Evolutionary conservation across 2,329 filamentous ascomycete species (phyloP).

Genomic region (Spiromastix sp.): DNA sequence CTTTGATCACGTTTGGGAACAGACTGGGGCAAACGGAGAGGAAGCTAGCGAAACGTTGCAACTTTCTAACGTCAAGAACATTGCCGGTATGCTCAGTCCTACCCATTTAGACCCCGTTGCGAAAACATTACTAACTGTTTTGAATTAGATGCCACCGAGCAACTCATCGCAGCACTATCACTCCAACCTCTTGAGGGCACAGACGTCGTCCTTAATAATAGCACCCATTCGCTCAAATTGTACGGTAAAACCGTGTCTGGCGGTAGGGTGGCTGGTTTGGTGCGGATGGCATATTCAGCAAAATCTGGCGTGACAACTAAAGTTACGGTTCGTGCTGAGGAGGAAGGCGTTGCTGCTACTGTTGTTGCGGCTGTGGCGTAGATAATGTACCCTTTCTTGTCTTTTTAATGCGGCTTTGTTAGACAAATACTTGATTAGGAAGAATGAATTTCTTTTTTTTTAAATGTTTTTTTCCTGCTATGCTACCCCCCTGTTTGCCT

Average conservation of each 20-base stretch:
- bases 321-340: constrained; percentile 83
- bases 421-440: no score
- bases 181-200: constrained; percentile 91
- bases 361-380: constrained; percentile 78
- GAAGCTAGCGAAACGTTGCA: constrained; percentile 87
- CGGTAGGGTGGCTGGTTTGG: constrained; percentile 73
- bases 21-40: constrained; percentile 78
- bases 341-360: constrained; percentile 77
- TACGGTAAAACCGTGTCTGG: constrained; percentile 91
- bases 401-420: no score
- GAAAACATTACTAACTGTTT: constrained; percentile 5
- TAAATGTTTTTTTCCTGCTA: no score
- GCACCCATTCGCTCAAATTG: constrained; percentile 88
- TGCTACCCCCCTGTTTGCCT: no score
- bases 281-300: constrained; percentile 88
- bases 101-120: neutral
- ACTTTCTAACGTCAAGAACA: constrained; percentile 78
- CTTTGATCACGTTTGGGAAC: constrained; percentile 93
- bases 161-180: constrained; percentile 74
- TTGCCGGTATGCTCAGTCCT: constrained; percentile 59
- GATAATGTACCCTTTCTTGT: constrained; percentile 14
- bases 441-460: no score
- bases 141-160: constrained; percentile 72
- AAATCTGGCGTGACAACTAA: constrained; percentile 94
- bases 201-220: constrained; percentile 77